Base-by-base conservation (phyloP, 2,329 filamentous ascomycete species). In the Phoma sp. region DNA sequence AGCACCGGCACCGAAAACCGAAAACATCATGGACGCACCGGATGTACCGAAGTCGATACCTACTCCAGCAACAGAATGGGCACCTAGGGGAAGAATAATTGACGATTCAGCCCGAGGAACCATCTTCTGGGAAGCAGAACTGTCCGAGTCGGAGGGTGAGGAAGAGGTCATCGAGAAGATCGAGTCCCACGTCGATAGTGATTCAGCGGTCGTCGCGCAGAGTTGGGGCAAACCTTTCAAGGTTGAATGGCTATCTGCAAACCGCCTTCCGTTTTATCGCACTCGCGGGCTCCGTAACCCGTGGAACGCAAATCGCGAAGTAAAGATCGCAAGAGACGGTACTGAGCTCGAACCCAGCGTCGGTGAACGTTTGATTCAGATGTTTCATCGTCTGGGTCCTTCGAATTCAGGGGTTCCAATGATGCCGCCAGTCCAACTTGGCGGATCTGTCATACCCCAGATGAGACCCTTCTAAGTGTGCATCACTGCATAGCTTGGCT, bases 261-360 rank as follows among this genome's bases (percentile, higher is more conserved):
- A 84, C 48, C 84, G 88, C 29, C 81, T 98, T 5, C 92, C 93
- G 0, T 98, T 98, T 71, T 96, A 95, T 73, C 86, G 90, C 36
- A 96, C 93, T 0, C 81, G 92, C 59, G 93, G 93, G 0, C 77
- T 98, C 49, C 85, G 93, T 28, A 98, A 98, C 71, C 90, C 92
- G 0, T 96, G 92, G 91, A 98, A 98, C 73, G 90, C 91, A 4
- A 96, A 97, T 68, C 82, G 93, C 46, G 93, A 98, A 71, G 91
- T 98, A 58, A 98, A 98, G 76, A 96, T 98, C 69, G 93, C 93
- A 20, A 84, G 93, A 66, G 93, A 98, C 67, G 93, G 93, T 2
- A 98, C 93, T 0, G 93, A 98, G 74, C 80, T 98, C 47, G 93
- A 98, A 74, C 90, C 93, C 23, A 84, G 81, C 25, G 84, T 96